Percentiles rank a stretch among this genome's conserved stretches.
Conservation (phyloP, 495 filamentous ascomycete species). For the Cudoniella acicularis region DNA sequence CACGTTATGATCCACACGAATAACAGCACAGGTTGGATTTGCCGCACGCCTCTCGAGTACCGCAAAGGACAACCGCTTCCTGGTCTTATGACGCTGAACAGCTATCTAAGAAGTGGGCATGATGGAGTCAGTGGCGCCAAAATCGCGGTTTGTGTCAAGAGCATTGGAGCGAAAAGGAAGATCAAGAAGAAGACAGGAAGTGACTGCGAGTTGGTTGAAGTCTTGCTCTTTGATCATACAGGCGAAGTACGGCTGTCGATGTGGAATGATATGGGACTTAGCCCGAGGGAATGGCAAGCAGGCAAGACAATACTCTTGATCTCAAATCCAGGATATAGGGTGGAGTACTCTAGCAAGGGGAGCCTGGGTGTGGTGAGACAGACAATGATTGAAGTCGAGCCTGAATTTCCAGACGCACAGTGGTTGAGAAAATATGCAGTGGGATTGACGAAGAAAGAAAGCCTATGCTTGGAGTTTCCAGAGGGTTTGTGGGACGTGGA, state of each 20-base stretch:
- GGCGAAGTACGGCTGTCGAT: constrained; percentile 48
- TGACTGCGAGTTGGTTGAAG: constrained; percentile 41
- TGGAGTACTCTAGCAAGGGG: constrained; percentile 21
- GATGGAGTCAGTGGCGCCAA: constrained; percentile 44
- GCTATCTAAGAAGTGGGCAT: constrained; percentile 43
- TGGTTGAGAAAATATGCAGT: constrained; percentile 53
- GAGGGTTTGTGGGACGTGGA: constrained; percentile 49
- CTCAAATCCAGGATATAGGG: constrained; percentile 43
- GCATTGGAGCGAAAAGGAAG: constrained; percentile 47
- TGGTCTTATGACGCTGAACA: constrained; percentile 51
- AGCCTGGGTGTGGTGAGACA: constrained; percentile 40
- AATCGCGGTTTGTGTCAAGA: constrained; percentile 54
- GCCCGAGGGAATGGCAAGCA: constrained; percentile 47
- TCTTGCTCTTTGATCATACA: constrained; percentile 60
- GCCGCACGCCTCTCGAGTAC: constrained; percentile 44
- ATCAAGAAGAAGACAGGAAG: constrained; percentile 42
- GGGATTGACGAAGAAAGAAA: constrained; percentile 48
- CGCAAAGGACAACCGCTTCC: constrained; percentile 32
- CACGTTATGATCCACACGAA: constrained; percentile 51
- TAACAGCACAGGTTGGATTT: constrained; percentile 36
- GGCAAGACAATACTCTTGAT: constrained; percentile 55
- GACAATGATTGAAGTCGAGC: constrained; percentile 57
- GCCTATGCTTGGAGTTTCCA: constrained; percentile 49
- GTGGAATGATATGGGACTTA: constrained; percentile 46
- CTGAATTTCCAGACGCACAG: constrained; percentile 49